Base-by-base conservation (phyloP, 2,329 filamentous ascomycete genomes). In the Colletotrichum scovillei region DNA sequence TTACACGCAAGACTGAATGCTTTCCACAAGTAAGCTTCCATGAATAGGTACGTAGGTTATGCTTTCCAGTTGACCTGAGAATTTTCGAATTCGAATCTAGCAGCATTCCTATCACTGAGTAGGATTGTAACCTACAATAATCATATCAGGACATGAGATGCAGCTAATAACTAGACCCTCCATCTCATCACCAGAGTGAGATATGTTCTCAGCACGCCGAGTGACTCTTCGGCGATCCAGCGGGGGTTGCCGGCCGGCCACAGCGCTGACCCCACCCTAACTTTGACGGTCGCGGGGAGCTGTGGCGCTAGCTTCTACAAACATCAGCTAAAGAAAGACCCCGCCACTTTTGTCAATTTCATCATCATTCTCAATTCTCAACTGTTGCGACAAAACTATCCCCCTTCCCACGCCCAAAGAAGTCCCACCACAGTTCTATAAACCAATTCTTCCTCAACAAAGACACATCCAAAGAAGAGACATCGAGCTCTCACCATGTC, bases 401-500 rank as follows among this genome's bases (percentile, higher is more conserved):
- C 22, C 22, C 22, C 22, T 22, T 22, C 22, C 22, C 22, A 22
- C 22, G 22, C 22, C 22, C 22, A 22, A 22, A 22, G 22, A 22
- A 22, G 22, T 22, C 22, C 22, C 22, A 22, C 22, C 22, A 22
- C 22, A 22, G 22, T 22, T 22, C 22, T 22, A 22, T 22, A 22
- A 22, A 22, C 22, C 22, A 22, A 22, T 22, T 22, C 22, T 22
- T 22, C 22, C 22, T 22, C 22, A 22, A 22, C 22, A 22, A 22
- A 22, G 22, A 22, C 22, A 22, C 22, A 22, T 22, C 22, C 22
- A 22, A 22, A 22, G 22, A 22, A 42, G 38, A 42, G 14, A 42
- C 16, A 7, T 8, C 16, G 4, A 60, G 8, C 16, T 28, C 16
- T 14, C 49, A 62, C 26, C 55, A 91, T 91, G 89, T 90, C 89